These are phyloP conservation scores for Macadamia tetraphylla DNA, from an alignment of 164 flowering plant genomes.

Conservation along the genomic window DNA sequence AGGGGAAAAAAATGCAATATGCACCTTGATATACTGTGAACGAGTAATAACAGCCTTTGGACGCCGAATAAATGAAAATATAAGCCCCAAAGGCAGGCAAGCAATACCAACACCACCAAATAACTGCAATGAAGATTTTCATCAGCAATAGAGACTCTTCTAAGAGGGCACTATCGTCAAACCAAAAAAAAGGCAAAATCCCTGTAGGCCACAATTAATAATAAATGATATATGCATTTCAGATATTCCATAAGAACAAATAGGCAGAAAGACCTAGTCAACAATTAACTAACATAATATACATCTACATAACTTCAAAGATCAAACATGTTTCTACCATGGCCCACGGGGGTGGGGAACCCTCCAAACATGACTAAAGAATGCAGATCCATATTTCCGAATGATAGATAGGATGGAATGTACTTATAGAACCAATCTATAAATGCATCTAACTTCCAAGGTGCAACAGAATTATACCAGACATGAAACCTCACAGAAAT, in stretches of 20 bases:
- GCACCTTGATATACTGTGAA: conserved; percentile 96
- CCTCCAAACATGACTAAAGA: background rate
- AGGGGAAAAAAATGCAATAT: background rate
- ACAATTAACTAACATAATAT: no score
- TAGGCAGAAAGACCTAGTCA: no score
- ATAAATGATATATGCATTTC: background rate
- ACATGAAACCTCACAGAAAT: background rate
- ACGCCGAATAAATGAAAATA: conserved; percentile 61
- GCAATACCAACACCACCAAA: conserved; percentile 86
- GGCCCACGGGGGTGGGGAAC: no score
- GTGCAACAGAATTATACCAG: no score
- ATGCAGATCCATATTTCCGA: no score
- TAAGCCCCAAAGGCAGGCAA: conserved; percentile 67
- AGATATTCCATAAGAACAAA: no score
- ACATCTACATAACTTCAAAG: no score
- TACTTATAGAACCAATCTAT: no score
- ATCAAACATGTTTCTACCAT: background rate
- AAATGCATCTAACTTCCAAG: no score
- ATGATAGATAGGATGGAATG: no score
- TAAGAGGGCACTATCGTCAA: background rate
- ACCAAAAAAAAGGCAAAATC: no score
- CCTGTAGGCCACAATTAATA: no score
- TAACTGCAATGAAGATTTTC: conserved; percentile 28
- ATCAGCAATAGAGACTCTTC: background rate
- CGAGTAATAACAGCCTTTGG: conserved; percentile 86